Evolutionary conservation across 495 filamentous ascomycete species (phyloP), one percentile per base, ranked within the genome.

Genomic region (Penicillium waksmanii): DNA sequence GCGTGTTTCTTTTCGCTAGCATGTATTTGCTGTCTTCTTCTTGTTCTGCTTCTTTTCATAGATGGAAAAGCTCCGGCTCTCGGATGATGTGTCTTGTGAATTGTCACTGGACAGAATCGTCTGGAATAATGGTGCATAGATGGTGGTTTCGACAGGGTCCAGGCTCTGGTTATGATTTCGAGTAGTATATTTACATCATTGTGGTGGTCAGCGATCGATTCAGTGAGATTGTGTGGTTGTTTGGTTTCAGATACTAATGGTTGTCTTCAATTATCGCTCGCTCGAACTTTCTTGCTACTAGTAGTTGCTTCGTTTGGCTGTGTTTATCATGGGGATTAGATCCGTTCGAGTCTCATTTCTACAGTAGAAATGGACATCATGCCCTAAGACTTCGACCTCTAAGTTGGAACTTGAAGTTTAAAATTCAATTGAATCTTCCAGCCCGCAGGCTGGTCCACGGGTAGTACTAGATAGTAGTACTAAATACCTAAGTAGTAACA

Each of bases 141-240:
- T 57, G 55, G 17, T 51, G 56, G 50, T 36, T 53, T 60, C 19
- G 21, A 23, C 4, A n/a, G 27, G 27, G 6, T 21, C 23, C n/a
- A 9, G 8, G 42, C 15, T 7, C 42, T 44, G 17, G 36, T 31
- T 40, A 19, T 18, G 42, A 17, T 53, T 43, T 23, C 10, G 48
- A 47, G 42, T 57, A 33, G 40, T 17, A 61, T 44, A 21, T 46
- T 53, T 56, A 50, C 53, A 56, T 58, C 31, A 53, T 31, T 44
- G 23, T 60, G 64, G 64, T 51, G 64, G 56, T 49, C 33, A 66
- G 60, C 44, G 60, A 57, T 63, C 42, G 51, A 42, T 52, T 62
- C n/a, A 25, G 23, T 57, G 17, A n/a, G 44, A 57, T 27, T 15
- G 10, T 27, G 19, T 48, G 46, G 21, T 27, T 27, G 31, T 48